phyloP scores from a whole-genome alignment of 2,329 filamentous ascomycete genomes.

The Fusarium burgessii region DNA sequence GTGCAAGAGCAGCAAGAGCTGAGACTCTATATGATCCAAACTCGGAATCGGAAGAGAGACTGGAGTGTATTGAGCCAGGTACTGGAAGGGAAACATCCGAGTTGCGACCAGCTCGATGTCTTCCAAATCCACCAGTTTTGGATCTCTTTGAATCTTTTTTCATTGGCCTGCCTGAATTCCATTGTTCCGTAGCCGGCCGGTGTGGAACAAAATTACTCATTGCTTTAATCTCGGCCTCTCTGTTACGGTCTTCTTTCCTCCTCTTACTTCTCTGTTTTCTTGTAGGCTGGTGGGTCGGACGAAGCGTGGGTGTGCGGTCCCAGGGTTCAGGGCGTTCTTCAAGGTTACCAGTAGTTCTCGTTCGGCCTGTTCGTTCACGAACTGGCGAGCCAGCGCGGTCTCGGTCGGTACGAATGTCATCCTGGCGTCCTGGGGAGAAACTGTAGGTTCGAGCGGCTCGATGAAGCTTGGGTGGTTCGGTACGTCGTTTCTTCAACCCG shows the following conservation, averaged over 20 bases:
- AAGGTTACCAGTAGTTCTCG: slow-evolving; percentile 22
- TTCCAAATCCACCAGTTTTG: slow-evolving; percentile 62
- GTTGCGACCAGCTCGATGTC: slow-evolving; percentile 69
- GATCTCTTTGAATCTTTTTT: slow-evolving; percentile 75
- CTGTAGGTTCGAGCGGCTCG: slow-evolving; percentile 66
- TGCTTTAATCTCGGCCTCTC: slow-evolving; percentile 89
- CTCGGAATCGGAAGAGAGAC: slow-evolving; percentile 80
- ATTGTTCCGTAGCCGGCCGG: slow-evolving; percentile 70
- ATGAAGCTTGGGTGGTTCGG: slow-evolving; percentile 61
- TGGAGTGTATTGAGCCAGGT: slow-evolving; percentile 80
- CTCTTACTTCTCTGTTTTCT: slow-evolving; percentile 79
- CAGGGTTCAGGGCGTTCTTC: slow-evolving; percentile 40
- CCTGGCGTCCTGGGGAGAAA: slow-evolving; percentile 71
- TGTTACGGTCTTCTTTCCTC: slow-evolving; percentile 77
- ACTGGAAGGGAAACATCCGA: slow-evolving; percentile 82
- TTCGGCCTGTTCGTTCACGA: slow-evolving; percentile 38
- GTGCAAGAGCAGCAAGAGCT: slow-evolving; percentile 82
- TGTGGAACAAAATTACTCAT: slow-evolving; percentile 79
- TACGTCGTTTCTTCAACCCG: slow-evolving; percentile 57
- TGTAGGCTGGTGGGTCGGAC: slow-evolving; percentile 72
- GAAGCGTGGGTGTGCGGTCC: slow-evolving; percentile 62
- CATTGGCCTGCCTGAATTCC: slow-evolving; percentile 69
- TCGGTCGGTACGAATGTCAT: slow-evolving; percentile 61
- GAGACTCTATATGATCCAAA: slow-evolving; percentile 82
- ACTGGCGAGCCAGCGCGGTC: slow-evolving; percentile 34